Base-by-base conservation (phyloP, 2,329 filamentous ascomycete species). In the Paracamarosporium sp. region DNA sequence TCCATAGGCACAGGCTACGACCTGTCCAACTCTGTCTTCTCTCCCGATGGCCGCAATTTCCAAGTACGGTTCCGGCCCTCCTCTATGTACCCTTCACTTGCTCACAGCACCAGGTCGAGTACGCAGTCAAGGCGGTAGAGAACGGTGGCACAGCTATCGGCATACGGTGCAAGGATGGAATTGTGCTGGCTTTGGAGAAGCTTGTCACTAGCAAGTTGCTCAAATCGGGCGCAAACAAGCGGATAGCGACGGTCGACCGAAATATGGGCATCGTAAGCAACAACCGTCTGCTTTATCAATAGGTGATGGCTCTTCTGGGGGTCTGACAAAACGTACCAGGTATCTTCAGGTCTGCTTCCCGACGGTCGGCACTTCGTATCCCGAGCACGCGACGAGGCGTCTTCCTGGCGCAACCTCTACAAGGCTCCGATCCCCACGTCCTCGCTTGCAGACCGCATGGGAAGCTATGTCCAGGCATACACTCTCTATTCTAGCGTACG, bases 1-100 rank as follows among this genome's bases (percentile, higher is more conserved):
- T 99, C 95, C 76, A 99, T 99, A 90, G 95, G 95, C 77, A 99
- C 95, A 74, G 95, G 95, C 76, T 99, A 99, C 83, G 95, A 99
- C 88, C 90, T 99, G 73, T 92, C 92, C 78, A 99, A 99, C 87
- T 98, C 95, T 75, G 96, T 98, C 84, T 99, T 98, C 86, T 98
- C 95, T 47, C 95, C 95, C 67, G 95, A 99, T 82, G 95, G 95
- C 76, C 91, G 95, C 71, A 99, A 99, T 81, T 99, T 99, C 81
- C 95, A 99, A 82, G 92, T 96, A 76, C 62, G 55, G 25, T 15
- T 17, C n/a, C 22, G 15, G 38, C 22, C n/a, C 52, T 36, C 38
- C 35, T 48, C n/a, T 48, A 47, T 36, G 36, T 30, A 13, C 5
- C 24, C n/a, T 9, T 22, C 31, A 12, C 8, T 41, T 22, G 48